phyloP scores from a whole-genome alignment of 2,329 filamentous ascomycete genomes.

The Tolypocladium album region DNA sequence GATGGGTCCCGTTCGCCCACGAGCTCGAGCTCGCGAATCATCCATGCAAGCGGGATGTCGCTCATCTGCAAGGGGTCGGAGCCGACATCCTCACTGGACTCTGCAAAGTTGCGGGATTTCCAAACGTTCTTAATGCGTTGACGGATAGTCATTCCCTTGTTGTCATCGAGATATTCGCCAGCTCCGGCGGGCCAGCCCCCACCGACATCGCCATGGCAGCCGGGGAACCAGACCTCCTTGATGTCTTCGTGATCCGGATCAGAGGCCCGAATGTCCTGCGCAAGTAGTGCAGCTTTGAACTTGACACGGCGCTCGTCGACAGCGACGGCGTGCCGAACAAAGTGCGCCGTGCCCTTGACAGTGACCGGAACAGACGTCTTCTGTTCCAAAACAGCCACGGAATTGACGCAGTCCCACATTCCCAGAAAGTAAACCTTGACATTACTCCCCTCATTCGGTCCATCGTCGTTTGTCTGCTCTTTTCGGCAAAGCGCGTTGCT shows the following conservation, averaged over 20 bases:
- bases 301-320: constrained; percentile 44
- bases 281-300: constrained; percentile 39
- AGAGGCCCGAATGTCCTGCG: constrained; percentile 23
- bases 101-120: constrained; percentile 19
- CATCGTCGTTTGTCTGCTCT: constrained; percentile 8
- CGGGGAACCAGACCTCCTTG: constrained; percentile 43
- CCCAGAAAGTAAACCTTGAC: constrained; percentile 44
- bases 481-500: constrained; percentile 36
- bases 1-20: constrained; percentile 18
- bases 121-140: constrained; percentile 24
- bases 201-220: constrained; percentile 42
- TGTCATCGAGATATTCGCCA: constrained; percentile 11
- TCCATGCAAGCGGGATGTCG: constrained; percentile 40
- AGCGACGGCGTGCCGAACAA: constrained; percentile 40
- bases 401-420: constrained; percentile 44
- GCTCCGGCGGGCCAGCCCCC: constrained; percentile 35
- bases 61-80: constrained; percentile 31
- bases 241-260: constrained; percentile 25
- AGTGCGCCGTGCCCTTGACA: constrained; percentile 28
- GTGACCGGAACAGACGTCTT: constrained; percentile 26
- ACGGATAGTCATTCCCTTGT: constrained; percentile 19
- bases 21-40: constrained; percentile 36
- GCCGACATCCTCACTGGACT: constrained; percentile 17
- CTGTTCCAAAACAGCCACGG: constrained; percentile 30
- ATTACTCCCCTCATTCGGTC: constrained; percentile 14